phyloP scores from a whole-genome alignment of 2,329 filamentous ascomycete genomes.

The Hortaea werneckii region DNA sequence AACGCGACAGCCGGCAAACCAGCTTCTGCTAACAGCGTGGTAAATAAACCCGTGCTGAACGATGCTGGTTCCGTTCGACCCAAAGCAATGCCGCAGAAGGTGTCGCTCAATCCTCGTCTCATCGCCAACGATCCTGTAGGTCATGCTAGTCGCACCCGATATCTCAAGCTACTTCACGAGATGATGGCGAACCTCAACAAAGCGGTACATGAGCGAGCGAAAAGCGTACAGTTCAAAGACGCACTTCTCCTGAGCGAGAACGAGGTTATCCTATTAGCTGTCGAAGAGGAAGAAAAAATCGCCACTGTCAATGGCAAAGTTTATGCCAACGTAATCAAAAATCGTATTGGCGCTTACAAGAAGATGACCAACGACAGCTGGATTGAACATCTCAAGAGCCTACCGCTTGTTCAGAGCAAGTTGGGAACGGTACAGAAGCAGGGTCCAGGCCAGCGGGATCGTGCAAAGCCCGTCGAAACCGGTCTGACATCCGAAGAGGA shows the following conservation, averaged over 20 bases:
- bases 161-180: slow-evolving; percentile 52
- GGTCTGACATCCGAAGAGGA: slow-evolving; percentile 61
- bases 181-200: slow-evolving; percentile 59
- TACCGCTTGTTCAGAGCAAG: slow-evolving; percentile 4
- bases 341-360: slow-evolving; percentile 64
- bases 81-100: background rate
- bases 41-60: background rate
- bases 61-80: background rate
- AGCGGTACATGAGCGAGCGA: slow-evolving; percentile 2
- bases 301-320: slow-evolving; percentile 58
- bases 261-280: slow-evolving; percentile 55
- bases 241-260: slow-evolving; percentile 53
- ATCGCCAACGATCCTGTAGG: slow-evolving; percentile 42
- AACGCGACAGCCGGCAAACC: slow-evolving; percentile 2
- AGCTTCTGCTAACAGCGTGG: background rate
- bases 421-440: slow-evolving; percentile 15
- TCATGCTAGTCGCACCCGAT: slow-evolving; percentile 24
- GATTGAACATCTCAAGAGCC: slow-evolving; percentile 34
- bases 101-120: slow-evolving; percentile 53
- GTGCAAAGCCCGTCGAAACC: slow-evolving; percentile 48
- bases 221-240: slow-evolving; percentile 27
- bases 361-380: slow-evolving; percentile 65
- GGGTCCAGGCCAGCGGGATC: slow-evolving; percentile 24
- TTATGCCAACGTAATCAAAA: slow-evolving; percentile 77
- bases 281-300: slow-evolving; percentile 69